Percentiles rank a stretch among this genome's conserved stretches.
phyloP scores from a whole-genome alignment of 441 rosid genomes.

The Adansonia gregorii region DNA sequence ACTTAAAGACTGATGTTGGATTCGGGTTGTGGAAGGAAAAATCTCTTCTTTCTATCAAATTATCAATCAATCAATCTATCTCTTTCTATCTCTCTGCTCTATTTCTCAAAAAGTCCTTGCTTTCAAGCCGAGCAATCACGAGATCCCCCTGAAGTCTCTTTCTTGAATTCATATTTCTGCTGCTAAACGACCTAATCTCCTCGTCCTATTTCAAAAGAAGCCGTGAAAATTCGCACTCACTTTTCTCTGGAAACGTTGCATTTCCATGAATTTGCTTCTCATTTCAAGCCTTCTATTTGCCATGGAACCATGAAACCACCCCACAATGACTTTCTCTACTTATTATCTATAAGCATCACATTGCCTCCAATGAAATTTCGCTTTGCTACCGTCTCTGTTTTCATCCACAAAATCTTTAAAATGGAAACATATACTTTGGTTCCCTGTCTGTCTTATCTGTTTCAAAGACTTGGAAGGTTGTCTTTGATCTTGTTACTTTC shows the following conservation, averaged over 20 bases:
- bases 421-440: constrained; percentile 28
- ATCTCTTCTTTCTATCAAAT: background rate
- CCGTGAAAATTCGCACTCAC: constrained; percentile 39
- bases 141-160: constrained; percentile 68
- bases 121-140: constrained; percentile 81
- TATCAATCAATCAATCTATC: background rate
- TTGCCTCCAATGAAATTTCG: constrained; percentile 25
- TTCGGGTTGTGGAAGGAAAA: constrained; percentile 25
- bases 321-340: constrained; percentile 27
- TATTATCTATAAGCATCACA: constrained; percentile 31
- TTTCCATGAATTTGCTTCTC: constrained; percentile 21
- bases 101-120: constrained; percentile 30
- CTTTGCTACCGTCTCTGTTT: constrained; percentile 30
- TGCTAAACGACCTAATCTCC: constrained; percentile 47
- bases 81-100: background rate
- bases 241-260: constrained; percentile 32
- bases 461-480: constrained; percentile 3
- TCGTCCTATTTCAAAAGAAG: constrained; percentile 35
- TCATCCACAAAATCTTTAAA: background rate
- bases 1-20: constrained; percentile 32
- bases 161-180: constrained; percentile 59
- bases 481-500: constrained; percentile 26
- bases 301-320: constrained; percentile 38
- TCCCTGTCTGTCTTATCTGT: constrained; percentile 15
- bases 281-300: background rate